Percentiles rank a stretch among this genome's conserved stretches.
These are phyloP conservation scores for Myxozyma vanderwaltii DNA, from an alignment of 805 yeast genomes.

Conservation along the genomic window DNA sequence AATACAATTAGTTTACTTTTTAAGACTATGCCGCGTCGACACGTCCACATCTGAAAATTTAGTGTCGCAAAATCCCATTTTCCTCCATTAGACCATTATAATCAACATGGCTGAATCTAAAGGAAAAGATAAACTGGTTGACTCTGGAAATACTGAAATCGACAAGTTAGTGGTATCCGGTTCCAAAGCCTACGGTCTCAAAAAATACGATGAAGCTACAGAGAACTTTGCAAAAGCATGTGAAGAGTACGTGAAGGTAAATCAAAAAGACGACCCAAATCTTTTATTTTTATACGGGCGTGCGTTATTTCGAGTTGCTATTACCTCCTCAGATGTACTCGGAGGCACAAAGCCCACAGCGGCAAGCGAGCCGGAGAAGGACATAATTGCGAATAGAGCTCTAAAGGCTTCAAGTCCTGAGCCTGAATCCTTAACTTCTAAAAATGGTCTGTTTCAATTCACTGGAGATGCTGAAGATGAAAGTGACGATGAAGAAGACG, in stretches of 20 bases:
- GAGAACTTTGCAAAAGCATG: constrained; percentile 76
- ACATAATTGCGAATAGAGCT: constrained; percentile 33
- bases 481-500: constrained; percentile 43
- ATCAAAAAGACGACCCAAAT: constrained; percentile 71
- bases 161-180: constrained; percentile 59
- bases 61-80: not conserved
- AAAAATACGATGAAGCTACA: constrained; percentile 67
- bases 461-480: constrained; percentile 38
- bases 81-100: constrained; percentile 4
- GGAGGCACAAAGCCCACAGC: constrained; percentile 50
- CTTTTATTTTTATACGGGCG: constrained; percentile 75
- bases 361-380: constrained; percentile 13
- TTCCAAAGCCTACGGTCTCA: constrained; percentile 62
- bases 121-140: constrained; percentile 4
- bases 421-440: constrained; percentile 36
- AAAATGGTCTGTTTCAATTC: constrained; percentile 27
- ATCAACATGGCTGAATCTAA: not conserved
- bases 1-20: not conserved
- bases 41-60: not conserved
- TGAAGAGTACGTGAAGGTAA: constrained; percentile 51
- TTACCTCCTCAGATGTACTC: constrained; percentile 70
- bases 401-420: constrained; percentile 35
- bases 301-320: constrained; percentile 76
- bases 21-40: not conserved
- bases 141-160: constrained; percentile 44